Evolutionary conservation across 139 green algal genomes (phyloP), one percentile per base, ranked within the genome.

Genomic region (Dunaliella primolecta): DNA sequence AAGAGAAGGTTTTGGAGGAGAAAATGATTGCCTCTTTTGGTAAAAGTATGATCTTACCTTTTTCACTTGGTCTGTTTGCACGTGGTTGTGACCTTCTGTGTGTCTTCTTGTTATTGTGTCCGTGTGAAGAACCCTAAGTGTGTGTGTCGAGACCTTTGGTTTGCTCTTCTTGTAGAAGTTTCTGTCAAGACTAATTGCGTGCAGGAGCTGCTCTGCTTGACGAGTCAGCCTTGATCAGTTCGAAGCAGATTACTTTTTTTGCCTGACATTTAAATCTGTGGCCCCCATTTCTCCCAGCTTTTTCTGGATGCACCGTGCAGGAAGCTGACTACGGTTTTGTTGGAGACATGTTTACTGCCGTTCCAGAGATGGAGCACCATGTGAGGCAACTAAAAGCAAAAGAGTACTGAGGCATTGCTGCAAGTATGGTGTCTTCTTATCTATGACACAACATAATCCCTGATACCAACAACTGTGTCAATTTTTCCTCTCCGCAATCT

Each of bases 311-410:
- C 76, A 33, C 27, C 27, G n/a, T 94, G 81, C 90, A 96, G 92
- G 89, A 97, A 3, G 91, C 94, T 15, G 96, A 98, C 86, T 98
- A 98, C 90, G 94, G 95, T 0, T 86, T 98, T 33, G 93, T 96
- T 3, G 91, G 87, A 23, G 95, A 98, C 86, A 76, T 98, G 3
- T 98, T 98, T 79, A 88, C 90, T 35, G 88, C 92, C 0, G 29
- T 98, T 31, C 96, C 96, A 37, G 87, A 96, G 86, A 88, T 98
- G 33, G 30, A 97, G 7, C 38, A 77, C 3, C 64, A 89, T 74
- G 36, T 87, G 31, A 93, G 92, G 86, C 36, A 79, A 34, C 36
- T 80, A 11, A 80, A 80, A n/a, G n/a, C n/a, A n/a, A n/a, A n/a
- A n/a, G n/a, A n/a, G n/a, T n/a, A n/a, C n/a, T n/a, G n/a, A n/a